phyloP scores from a whole-genome alignment of 176 grass and related monocot genomes.

The Triticum monococcum region DNA sequence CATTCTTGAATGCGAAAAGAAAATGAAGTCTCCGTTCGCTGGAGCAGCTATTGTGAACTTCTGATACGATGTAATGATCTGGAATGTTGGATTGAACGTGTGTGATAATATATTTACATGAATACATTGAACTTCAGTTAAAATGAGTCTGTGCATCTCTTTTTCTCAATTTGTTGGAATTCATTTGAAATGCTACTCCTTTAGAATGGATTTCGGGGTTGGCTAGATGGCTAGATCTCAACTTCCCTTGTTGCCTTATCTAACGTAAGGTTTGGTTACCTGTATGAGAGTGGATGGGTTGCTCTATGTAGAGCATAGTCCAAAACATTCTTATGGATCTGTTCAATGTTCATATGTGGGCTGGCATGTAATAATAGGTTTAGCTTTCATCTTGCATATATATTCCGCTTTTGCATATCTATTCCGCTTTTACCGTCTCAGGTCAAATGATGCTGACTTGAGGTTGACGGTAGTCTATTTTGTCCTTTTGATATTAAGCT shows the following conservation, averaged over 20 bases:
- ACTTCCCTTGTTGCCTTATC: neutral
- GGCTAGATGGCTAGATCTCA: neutral
- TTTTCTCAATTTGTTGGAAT: neutral
- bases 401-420: neutral
- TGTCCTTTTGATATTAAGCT: neutral
- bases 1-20: neutral
- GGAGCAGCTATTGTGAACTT: neutral
- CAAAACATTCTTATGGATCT: neutral
- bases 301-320: neutral
- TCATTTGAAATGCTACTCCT: neutral
- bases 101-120: neutral
- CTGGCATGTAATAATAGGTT: neutral
- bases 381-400: neutral
- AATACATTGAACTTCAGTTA: neutral
- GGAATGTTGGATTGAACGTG: neutral
- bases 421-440: neutral
- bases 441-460: neutral
- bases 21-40: neutral
- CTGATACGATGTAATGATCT: neutral
- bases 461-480: neutral
- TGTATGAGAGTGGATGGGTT: neutral
- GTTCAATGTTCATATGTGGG: neutral
- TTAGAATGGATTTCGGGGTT: neutral
- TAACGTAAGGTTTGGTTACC: neutral
- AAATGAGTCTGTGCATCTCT: neutral